These are phyloP conservation scores for Venturia aucupariae DNA, from an alignment of 2,329 filamentous ascomycete species.

Conservation along the genomic window DNA sequence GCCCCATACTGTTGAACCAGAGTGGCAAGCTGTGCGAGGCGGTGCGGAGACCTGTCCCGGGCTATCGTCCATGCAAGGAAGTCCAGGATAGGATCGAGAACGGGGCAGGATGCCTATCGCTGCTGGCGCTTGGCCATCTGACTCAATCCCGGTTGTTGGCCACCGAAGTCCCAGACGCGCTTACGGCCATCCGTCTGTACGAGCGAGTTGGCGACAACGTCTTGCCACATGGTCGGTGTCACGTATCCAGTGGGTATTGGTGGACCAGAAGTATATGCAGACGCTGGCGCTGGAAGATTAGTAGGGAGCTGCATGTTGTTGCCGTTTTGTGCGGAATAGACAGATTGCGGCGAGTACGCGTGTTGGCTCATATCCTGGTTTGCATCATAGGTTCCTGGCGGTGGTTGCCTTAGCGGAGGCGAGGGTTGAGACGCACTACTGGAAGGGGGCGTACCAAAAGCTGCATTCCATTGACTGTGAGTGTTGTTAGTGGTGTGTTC, in stretches of 20 bases:
- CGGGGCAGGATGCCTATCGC: not conserved
- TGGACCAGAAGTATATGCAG: not conserved
- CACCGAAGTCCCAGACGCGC: conserved; percentile 33
- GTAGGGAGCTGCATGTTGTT: conserved; percentile 11
- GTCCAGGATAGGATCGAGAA: not conserved
- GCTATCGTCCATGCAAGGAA: not conserved
- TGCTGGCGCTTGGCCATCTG: conserved; percentile 12
- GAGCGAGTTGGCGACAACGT: conserved; percentile 36
- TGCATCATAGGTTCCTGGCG: conserved; percentile 31
- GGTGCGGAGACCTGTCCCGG: not conserved
- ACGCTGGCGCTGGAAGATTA: not conserved
- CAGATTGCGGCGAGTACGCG: not conserved
- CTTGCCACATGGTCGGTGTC: conserved; percentile 43
- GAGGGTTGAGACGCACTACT: conserved; percentile 34
- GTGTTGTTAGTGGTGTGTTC: conserved; percentile 17
- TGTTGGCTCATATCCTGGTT: conserved; percentile 9
- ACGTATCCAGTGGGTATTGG: conserved; percentile 25
- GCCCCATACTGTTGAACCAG: not conserved
- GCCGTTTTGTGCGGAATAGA: conserved; percentile 1
- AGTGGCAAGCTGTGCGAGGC: not conserved
- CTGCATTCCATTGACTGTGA: conserved; percentile 82
- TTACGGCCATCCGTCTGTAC: conserved; percentile 30
- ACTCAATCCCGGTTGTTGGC: not conserved
- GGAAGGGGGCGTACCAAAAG: conserved; percentile 65
- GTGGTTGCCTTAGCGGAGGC: conserved; percentile 34